phyloP scores from a whole-genome alignment of 257 asterid genomes.

The Rehmannia glutinosa region DNA sequence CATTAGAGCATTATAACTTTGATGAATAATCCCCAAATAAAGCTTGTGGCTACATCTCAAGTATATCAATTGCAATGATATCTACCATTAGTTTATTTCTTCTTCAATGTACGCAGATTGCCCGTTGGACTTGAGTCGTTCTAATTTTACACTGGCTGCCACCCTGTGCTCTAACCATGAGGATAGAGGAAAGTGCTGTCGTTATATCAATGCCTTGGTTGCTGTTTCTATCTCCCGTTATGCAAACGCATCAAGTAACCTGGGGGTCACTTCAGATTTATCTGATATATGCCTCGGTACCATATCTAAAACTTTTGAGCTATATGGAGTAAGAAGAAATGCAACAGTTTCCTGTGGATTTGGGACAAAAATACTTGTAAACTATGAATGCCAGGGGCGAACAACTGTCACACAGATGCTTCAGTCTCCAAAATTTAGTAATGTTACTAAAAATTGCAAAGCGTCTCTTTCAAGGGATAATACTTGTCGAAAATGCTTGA shows the following conservation, averaged over 20 bases:
- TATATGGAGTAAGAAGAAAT: slow-evolving; percentile 65
- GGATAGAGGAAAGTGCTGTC: slow-evolving; percentile 77
- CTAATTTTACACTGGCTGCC: slow-evolving; percentile 78
- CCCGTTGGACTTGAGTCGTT: slow-evolving; percentile 68
- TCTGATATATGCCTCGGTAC: slow-evolving; percentile 59
- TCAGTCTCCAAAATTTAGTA: slow-evolving; percentile 57
- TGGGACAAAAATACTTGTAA: slow-evolving; percentile 82
- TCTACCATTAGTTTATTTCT: not conserved
- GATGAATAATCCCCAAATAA: not conserved
- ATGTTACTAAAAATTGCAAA: slow-evolving; percentile 58
- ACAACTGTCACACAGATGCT: slow-evolving; percentile 72
- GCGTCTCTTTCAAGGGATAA: slow-evolving; percentile 42
- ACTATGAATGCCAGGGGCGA: slow-evolving; percentile 77
- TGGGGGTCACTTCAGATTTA: slow-evolving; percentile 58
- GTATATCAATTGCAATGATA: not conserved
- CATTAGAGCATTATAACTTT: not conserved
- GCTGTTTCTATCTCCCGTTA: slow-evolving; percentile 78
- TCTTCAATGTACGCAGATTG: slow-evolving; percentile 58
- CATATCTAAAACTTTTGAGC: slow-evolving; percentile 57
- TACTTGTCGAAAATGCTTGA: slow-evolving; percentile 77
- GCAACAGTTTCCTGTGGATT: slow-evolving; percentile 71
- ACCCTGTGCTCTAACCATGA: slow-evolving; percentile 68
- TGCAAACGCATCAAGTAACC: slow-evolving; percentile 58
- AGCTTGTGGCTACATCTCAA: not conserved
- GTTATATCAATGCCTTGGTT: slow-evolving; percentile 75